A percentile compares a stretch with the other conserved stretches of the same genome.
These are phyloP conservation scores for Fusarium drepaniforme DNA, from an alignment of 2,329 filamentous ascomycete species.

Conservation along the genomic window DNA sequence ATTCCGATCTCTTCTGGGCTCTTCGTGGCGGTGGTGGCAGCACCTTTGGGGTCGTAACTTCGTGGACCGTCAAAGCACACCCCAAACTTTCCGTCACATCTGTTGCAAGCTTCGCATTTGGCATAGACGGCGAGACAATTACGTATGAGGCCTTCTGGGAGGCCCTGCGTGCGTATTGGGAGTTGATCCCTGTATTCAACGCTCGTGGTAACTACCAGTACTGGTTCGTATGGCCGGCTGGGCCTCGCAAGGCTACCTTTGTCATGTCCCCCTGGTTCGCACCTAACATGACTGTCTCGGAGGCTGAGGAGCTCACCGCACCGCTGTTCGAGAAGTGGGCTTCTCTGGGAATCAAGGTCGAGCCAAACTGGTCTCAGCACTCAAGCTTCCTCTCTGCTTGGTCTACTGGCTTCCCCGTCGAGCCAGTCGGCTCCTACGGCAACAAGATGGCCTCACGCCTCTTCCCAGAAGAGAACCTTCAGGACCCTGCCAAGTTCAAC, in stretches of 20 bases:
- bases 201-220: neutral
- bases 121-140: neutral
- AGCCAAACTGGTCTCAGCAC: neutral
- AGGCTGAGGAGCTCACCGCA: neutral
- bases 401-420: neutral
- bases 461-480: neutral
- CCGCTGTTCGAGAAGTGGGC: neutral
- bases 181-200: neutral
- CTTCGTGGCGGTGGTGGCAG: neutral
- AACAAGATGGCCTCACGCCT: neutral
- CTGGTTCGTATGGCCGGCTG: neutral
- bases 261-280: neutral
- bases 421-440: neutral
- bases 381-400: neutral
- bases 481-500: neutral
- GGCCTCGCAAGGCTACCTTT: neutral
- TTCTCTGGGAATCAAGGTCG: neutral
- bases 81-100: neutral
- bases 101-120: neutral
- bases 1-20: neutral
- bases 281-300: neutral
- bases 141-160: neutral
- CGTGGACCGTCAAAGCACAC: neutral
- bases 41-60: neutral
- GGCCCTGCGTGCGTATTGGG: neutral